These are phyloP conservation scores for Neonectria punicea DNA, from an alignment of 2,329 filamentous ascomycete genomes.

Conservation along the genomic window DNA sequence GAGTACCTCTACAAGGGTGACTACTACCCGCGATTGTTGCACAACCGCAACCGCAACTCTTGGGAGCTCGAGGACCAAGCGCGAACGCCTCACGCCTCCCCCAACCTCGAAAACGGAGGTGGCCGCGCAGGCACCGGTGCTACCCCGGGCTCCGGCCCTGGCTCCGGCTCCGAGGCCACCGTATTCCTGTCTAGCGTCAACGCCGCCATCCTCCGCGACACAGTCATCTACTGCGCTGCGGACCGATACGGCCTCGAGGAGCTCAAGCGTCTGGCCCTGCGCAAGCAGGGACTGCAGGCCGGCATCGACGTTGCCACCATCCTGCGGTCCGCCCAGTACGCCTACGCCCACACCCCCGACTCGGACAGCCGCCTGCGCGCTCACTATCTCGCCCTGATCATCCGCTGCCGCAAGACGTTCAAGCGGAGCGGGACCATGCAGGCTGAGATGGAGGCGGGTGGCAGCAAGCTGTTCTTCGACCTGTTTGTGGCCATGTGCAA, in stretches of 20 bases:
- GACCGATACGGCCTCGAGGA: conserved; percentile 92
- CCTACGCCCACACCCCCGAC: conserved; percentile 94
- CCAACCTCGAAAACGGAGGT: conserved; percentile 61
- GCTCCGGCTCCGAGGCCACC: conserved; percentile 59
- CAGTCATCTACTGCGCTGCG: conserved; percentile 92
- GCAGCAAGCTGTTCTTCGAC: conserved; percentile 93
- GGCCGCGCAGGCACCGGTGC: conserved; percentile 58
- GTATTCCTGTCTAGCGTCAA: conserved; percentile 80
- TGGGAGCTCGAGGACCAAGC: conserved; percentile 84
- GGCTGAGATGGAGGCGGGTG: conserved; percentile 96
- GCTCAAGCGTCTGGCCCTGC: conserved; percentile 88
- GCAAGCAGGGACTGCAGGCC: conserved; percentile 93
- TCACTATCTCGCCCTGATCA: conserved; percentile 97
- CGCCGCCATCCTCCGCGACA: conserved; percentile 87
- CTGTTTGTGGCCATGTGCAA: conserved; percentile 98
- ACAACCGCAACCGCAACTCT: conserved; percentile 85
- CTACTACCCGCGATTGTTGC: conserved; percentile 90
- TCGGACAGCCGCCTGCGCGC: conserved; percentile 91
- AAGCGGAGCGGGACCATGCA: conserved; percentile 99
- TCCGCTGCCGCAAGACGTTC: conserved; percentile 96
- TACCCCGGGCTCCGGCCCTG: conserved; percentile 53
- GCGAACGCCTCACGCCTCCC: conserved; percentile 58
- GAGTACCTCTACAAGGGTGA: conserved; percentile 98
- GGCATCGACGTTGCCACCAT: conserved; percentile 94
- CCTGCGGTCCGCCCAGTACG: conserved; percentile 91